These are phyloP conservation scores for Echria macrotheca DNA, from an alignment of 495 filamentous ascomycete genomes.

Conservation along the genomic window DNA sequence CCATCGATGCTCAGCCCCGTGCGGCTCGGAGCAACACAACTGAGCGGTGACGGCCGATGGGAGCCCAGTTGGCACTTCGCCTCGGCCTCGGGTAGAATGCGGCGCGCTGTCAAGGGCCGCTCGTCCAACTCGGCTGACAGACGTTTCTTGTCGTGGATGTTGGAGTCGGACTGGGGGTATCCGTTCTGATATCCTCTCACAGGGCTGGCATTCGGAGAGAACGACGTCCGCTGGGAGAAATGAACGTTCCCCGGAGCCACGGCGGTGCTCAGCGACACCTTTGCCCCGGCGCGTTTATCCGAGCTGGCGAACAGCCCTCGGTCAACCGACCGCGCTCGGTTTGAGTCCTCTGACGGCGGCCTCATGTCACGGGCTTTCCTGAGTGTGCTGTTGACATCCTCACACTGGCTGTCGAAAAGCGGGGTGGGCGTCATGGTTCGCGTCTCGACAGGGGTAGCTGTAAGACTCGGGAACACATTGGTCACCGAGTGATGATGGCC, in stretches of 20 bases:
- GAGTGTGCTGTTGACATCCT: slow-evolving; percentile 33
- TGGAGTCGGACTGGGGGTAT: slow-evolving; percentile 42
- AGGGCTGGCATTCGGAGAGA: slow-evolving; percentile 30
- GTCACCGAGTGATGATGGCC: slow-evolving; percentile 46
- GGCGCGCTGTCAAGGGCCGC: slow-evolving; percentile 37
- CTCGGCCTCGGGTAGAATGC: slow-evolving; percentile 31
- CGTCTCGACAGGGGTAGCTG: slow-evolving; percentile 31
- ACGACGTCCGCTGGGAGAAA: slow-evolving; percentile 37
- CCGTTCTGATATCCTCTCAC: slow-evolving; percentile 34
- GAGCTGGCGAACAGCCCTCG: slow-evolving; percentile 46
- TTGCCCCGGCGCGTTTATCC: slow-evolving; percentile 61
- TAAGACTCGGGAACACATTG: slow-evolving; percentile 45
- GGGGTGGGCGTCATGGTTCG: slow-evolving; percentile 43
- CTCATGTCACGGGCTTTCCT: slow-evolving; percentile 45
- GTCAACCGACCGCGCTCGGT: slow-evolving; percentile 52
- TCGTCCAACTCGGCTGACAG: slow-evolving; percentile 27
- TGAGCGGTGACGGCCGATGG: slow-evolving; percentile 25
- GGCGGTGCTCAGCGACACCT: slow-evolving; percentile 55
- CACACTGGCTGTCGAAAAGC: slow-evolving; percentile 38
- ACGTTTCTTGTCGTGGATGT: slow-evolving; percentile 37
- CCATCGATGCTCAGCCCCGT: slow-evolving; percentile 5
- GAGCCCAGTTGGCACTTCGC: slow-evolving; percentile 18
- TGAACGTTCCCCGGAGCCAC: slow-evolving; percentile 60
- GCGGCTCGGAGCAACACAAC: slow-evolving; percentile 18
- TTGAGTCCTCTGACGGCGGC: slow-evolving; percentile 37